These are phyloP conservation scores for Chaetomidium leptoderma DNA, from an alignment of 495 filamentous ascomycete species.

Conservation along the genomic window DNA sequence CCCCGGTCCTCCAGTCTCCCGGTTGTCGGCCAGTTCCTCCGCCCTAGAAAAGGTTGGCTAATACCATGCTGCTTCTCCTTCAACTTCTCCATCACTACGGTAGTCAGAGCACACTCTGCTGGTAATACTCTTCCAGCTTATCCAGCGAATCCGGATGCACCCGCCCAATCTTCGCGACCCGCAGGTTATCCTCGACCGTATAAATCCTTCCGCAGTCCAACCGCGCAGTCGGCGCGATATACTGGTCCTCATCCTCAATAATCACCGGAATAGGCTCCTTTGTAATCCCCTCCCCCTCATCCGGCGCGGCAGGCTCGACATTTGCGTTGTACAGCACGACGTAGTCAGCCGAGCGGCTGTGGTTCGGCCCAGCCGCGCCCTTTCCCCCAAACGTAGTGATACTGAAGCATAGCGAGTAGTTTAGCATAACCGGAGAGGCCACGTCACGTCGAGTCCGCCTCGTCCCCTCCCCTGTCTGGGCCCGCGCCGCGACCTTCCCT, in stretches of 20 bases:
- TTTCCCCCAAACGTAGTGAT: slow-evolving; percentile 26
- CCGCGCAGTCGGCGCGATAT: slow-evolving; percentile 31
- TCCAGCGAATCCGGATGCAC: slow-evolving; percentile 25
- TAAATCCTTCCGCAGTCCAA: slow-evolving; percentile 33
- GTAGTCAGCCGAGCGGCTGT: slow-evolving; percentile 20
- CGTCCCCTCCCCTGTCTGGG: no score
- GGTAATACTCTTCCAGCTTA: slow-evolving; percentile 29
- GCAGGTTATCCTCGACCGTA: slow-evolving; percentile 33
- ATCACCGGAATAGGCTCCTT: slow-evolving; percentile 29
- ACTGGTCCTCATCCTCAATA: slow-evolving; percentile 29
- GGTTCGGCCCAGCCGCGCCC: slow-evolving; percentile 1
- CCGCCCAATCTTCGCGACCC: slow-evolving; percentile 32
- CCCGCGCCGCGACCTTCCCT: no score
- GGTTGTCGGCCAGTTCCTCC: no score
- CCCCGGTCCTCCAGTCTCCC: no score
- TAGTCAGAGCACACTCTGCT: slow-evolving; percentile 19
- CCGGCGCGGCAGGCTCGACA: slow-evolving; percentile 26
- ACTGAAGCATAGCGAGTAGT: slow-evolving; percentile 34
- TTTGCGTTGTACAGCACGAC: slow-evolving; percentile 27
- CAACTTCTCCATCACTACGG: no score
- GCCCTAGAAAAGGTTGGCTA: no score
- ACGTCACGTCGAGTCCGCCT: no score
- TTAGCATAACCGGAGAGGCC: slow-evolving; percentile 1
- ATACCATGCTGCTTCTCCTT: no score
- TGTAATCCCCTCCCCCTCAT: slow-evolving; percentile 24